Evolutionary conservation across 2,329 filamentous ascomycete species (phyloP).

Genomic region (Aspergillus sclerotialis): DNA sequence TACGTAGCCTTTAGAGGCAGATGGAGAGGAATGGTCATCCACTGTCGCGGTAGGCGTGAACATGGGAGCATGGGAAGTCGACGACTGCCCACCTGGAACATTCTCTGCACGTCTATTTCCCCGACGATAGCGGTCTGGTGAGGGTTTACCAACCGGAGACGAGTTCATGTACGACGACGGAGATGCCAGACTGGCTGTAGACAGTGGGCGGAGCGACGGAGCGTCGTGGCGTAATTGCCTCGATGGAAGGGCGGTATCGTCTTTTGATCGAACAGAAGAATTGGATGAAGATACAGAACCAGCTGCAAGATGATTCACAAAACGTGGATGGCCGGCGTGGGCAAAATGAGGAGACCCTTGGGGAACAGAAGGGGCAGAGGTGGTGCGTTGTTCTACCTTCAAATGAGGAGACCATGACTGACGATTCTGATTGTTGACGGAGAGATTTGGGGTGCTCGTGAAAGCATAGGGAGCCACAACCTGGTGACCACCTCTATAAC

Average conservation of each 20-base stretch:
- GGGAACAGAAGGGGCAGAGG: slow-evolving; percentile 45
- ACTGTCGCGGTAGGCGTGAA: slow-evolving; percentile 4
- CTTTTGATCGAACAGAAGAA: slow-evolving; percentile 42
- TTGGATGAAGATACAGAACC: slow-evolving; percentile 49
- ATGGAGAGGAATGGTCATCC: slow-evolving; percentile 37
- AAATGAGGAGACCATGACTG: slow-evolving; percentile 49
- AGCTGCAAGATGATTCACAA: slow-evolving; percentile 42
- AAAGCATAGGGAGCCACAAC: slow-evolving; percentile 73
- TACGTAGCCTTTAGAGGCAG: slow-evolving; percentile 21
- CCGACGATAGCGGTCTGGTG: slow-evolving; percentile 79
- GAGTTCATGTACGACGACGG: slow-evolving; percentile 46
- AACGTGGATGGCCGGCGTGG: slow-evolving; percentile 25
- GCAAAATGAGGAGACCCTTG: slow-evolving; percentile 28
- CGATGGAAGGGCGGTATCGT: slow-evolving; percentile 41
- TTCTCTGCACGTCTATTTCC: slow-evolving; percentile 52
- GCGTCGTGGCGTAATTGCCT: slow-evolving; percentile 29
- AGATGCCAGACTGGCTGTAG: slow-evolving; percentile 45
- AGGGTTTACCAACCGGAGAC: slow-evolving; percentile 57
- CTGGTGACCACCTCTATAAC: slow-evolving; percentile 47
- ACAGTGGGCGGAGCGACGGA: slow-evolving; percentile 35
- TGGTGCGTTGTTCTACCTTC: slow-evolving; percentile 49
- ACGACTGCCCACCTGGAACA: slow-evolving; percentile 13
- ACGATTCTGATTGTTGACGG: slow-evolving; percentile 48
- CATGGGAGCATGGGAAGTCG: slow-evolving; percentile 3
- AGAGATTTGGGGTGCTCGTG: slow-evolving; percentile 60